Base-by-base conservation (phyloP, 306 rosid genomes). In the Astragalus glycyphyllos region DNA sequence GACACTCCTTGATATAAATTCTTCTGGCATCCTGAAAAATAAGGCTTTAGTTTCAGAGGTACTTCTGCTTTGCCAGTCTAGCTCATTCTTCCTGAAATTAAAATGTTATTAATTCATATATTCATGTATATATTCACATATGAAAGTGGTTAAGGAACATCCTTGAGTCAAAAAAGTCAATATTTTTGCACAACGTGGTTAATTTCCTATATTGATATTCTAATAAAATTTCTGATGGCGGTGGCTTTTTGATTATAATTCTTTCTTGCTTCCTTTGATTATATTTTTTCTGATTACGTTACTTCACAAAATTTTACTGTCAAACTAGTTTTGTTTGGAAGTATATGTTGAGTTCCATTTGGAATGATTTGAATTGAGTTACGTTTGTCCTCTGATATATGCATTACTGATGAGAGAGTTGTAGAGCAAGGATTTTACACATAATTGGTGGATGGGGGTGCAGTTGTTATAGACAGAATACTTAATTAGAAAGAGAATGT, bases 11-110 rank as follows among this genome's bases (percentile, higher is more conserved):
- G 83, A 78, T 55, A 76, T 90, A 63, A 87, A 79, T 81, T 68
- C 74, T 10, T 84, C 88, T 32, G 83, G 81, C 45, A 58, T 83
- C 54, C 44, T 84, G 84, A 78, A 83, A 65, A 68, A 76, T 48
- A 80, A 83, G 61, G 79, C 58, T 3, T 83, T 66, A 76, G 83
- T 71, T 81, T 74, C 91, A 20, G 86, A 90, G 97, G 96, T 88
- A 79, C 57, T 8, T 41, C 5, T 59, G 60, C 49, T 44, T 7
- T 45, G 32, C 37, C 15, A 16, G 29, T 46, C 66, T 67, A 53
- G 13, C 54, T 50, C 42, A 45, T 1, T 32, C 38, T 51, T 61
- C 54, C 45, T 0, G 7, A 42, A n/a, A n/a, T 35, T 29, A 1
- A 1, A 8, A 35, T 29, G 4, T n/a, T 49, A 13, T 20, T 66